phyloP scores from a whole-genome alignment of 495 filamentous ascomycete species.

The Aspergillus kassunensis region DNA sequence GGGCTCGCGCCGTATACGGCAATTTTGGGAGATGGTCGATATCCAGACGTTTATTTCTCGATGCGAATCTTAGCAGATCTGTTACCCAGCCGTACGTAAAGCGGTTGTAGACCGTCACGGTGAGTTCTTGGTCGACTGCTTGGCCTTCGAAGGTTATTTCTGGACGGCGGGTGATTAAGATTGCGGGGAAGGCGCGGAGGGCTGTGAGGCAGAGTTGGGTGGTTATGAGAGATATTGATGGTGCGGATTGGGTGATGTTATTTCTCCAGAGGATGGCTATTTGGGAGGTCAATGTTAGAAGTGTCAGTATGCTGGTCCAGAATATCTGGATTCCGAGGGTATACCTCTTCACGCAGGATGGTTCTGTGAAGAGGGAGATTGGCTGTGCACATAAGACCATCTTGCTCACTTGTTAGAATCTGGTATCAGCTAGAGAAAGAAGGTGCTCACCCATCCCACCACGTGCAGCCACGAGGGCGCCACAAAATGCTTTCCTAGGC shows the following conservation, averaged over 20 bases:
- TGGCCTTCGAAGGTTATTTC: slow-evolving; percentile 54
- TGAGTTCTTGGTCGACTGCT: slow-evolving; percentile 60
- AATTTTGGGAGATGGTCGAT: slow-evolving; percentile 56
- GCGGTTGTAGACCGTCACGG: slow-evolving; percentile 54
- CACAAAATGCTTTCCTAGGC: slow-evolving; percentile 3
- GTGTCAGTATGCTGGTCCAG: slow-evolving; percentile 24
- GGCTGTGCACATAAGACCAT: slow-evolving; percentile 28
- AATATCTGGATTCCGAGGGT: slow-evolving; percentile 28
- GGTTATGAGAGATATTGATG: slow-evolving; percentile 19
- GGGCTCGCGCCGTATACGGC: slow-evolving; percentile 23
- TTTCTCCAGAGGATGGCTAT: slow-evolving; percentile 16
- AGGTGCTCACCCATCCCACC: slow-evolving; percentile 31
- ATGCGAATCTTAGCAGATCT: slow-evolving; percentile 48
- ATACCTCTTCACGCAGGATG: slow-evolving; percentile 28
- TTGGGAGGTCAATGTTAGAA: slow-evolving; percentile 18
- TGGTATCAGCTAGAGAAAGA: background rate
- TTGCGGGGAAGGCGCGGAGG: slow-evolving; percentile 27
- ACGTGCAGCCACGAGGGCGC: slow-evolving; percentile 31
- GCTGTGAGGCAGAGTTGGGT: slow-evolving; percentile 23
- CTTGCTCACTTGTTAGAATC: slow-evolving; percentile 15
- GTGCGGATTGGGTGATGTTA: slow-evolving; percentile 4
- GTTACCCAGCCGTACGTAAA: slow-evolving; percentile 64
- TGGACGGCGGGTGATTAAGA: slow-evolving; percentile 62
- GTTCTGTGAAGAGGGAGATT: slow-evolving; percentile 33
- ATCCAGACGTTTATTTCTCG: slow-evolving; percentile 52